These are phyloP conservation scores for Lasiosphaeria ovina DNA, from an alignment of 495 filamentous ascomycete genomes.

Conservation along the genomic window DNA sequence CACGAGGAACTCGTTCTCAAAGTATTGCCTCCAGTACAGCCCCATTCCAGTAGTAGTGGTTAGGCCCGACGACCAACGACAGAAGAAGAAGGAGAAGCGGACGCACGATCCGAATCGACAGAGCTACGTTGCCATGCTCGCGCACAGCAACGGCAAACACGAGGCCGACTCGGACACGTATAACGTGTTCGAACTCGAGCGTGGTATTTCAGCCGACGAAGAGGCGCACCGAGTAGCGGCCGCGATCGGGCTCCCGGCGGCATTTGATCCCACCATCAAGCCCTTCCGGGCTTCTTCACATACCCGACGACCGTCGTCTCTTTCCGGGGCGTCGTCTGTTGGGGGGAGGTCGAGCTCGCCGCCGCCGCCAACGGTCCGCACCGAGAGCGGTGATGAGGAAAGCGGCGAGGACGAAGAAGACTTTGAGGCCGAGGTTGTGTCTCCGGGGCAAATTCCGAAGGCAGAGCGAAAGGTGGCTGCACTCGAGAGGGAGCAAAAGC, in stretches of 20 bases:
- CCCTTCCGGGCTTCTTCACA: conserved; percentile 28
- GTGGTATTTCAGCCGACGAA: conserved; percentile 50
- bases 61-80: conserved; percentile 81
- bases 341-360: conserved; percentile 19
- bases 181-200: conserved; percentile 48
- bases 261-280: conserved; percentile 55
- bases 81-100: conserved; percentile 90
- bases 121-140: conserved; percentile 77
- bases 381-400: conserved; percentile 48
- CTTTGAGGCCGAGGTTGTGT: conserved; percentile 48
- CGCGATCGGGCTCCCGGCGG: conserved; percentile 63
- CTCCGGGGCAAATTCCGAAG: conserved; percentile 33
- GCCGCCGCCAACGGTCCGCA: conserved; percentile 13
- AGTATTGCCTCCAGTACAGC: conserved; percentile 94
- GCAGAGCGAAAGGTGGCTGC: conserved; percentile 18
- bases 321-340: conserved; percentile 28
- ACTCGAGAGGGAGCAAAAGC: conserved; percentile 42
- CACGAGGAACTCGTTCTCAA: conserved; percentile 79
- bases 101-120: conserved; percentile 73
- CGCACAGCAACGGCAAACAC: conserved; percentile 60
- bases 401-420: conserved; percentile 51
- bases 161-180: conserved; percentile 49
- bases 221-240: conserved; percentile 71
- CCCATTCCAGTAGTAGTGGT: conserved; percentile 98
- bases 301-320: conserved; percentile 30